Conservation (phyloP, 768 basidiomycete genomes). For the Suillus sp. region DNA sequence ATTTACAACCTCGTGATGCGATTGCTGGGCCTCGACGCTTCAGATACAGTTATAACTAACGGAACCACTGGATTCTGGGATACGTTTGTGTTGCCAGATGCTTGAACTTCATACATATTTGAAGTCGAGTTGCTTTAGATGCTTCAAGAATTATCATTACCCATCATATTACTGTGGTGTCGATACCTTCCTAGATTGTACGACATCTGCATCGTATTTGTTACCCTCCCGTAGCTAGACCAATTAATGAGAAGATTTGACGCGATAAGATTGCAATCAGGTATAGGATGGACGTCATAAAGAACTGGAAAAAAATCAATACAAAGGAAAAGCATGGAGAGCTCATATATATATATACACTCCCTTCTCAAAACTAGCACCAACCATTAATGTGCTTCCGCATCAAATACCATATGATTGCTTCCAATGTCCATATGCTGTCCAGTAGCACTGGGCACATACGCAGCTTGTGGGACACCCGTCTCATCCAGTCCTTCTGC, state of each 20-base stretch:
- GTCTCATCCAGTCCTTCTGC: slow-evolving; percentile 91
- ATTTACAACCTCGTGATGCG: slow-evolving; percentile 82
- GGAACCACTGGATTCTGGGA: slow-evolving; percentile 88
- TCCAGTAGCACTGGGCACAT: slow-evolving; percentile 70
- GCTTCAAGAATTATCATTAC: not conserved
- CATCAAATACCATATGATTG: slow-evolving; percentile 72
- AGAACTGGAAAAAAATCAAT: not conserved
- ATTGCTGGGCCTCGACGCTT: slow-evolving; percentile 61
- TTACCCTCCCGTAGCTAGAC: not conserved
- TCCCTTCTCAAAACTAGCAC: not conserved
- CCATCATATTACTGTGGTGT: not conserved
- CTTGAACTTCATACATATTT: not conserved
- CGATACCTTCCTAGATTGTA: not conserved
- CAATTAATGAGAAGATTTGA: not conserved
- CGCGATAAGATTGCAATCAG: slow-evolving; percentile 3
- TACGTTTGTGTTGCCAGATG: slow-evolving; percentile 49
- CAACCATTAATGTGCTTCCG: slow-evolving; percentile 45
- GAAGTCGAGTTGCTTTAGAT: not conserved
- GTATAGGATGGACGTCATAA: slow-evolving; percentile 3
- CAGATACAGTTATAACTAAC: slow-evolving; percentile 61
- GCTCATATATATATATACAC: not conserved
- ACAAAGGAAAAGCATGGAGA: not conserved
- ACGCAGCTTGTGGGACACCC: slow-evolving; percentile 75
- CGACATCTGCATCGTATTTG: not conserved
- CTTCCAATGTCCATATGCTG: slow-evolving; percentile 53